Evolutionary conservation across 1,139 yeast species (phyloP).

Genomic region (Hemisphaericaspora subhashii): DNA sequence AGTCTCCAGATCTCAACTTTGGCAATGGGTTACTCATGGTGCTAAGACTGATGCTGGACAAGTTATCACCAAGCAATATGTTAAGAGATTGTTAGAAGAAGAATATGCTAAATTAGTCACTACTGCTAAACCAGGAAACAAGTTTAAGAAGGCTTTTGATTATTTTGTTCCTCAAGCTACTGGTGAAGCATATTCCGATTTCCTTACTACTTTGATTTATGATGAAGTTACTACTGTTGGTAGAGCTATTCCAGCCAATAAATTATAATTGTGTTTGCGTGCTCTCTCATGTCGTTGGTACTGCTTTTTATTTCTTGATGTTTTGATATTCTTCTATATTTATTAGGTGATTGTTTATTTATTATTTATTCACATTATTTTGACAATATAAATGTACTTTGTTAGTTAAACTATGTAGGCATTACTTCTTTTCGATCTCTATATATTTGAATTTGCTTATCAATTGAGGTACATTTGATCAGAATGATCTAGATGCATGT

Average conservation of each 20-base stretch:
- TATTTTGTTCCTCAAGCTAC: slow-evolving; percentile 67
- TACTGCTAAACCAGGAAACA: slow-evolving; percentile 50
- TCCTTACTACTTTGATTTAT: slow-evolving; percentile 69
- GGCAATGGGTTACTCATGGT: slow-evolving; percentile 84
- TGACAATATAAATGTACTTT: background rate
- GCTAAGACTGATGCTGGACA: slow-evolving; percentile 61
- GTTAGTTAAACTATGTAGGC: too few relatives aligned
- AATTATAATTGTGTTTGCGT: too few relatives aligned
- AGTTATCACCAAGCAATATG: slow-evolving; percentile 57
- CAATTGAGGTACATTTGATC: too few relatives aligned
- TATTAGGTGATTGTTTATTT: background rate
- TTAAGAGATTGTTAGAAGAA: slow-evolving; percentile 55
- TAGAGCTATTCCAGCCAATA: slow-evolving; percentile 19
- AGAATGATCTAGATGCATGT: too few relatives aligned
- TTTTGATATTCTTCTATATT: background rate
- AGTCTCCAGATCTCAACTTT: slow-evolving; percentile 77
- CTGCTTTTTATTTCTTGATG: background rate
- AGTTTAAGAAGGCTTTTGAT: slow-evolving; percentile 64
- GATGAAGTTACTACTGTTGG: slow-evolving; percentile 64
- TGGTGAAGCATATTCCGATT: slow-evolving; percentile 69
- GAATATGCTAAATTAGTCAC: slow-evolving; percentile 58
- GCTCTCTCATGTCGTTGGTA: background rate
- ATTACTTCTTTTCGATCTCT: too few relatives aligned
- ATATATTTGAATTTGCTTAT: too few relatives aligned
- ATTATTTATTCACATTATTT: background rate